Conservation (phyloP, 75 land plant genomes). For the Cupressus sempervirens region DNA sequence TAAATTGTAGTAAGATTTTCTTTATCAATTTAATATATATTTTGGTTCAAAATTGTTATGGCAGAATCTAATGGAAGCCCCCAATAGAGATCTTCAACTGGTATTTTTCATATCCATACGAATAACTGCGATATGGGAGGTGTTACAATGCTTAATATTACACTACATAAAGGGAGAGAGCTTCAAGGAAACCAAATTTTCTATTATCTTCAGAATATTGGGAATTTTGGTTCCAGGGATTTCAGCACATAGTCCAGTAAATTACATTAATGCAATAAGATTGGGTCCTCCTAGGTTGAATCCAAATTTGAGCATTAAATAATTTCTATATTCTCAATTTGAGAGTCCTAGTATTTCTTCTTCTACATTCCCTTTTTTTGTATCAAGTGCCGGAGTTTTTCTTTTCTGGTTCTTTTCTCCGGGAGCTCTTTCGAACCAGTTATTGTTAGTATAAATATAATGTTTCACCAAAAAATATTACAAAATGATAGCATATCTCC, state of each 20-base stretch:
- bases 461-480: too few relatives aligned
- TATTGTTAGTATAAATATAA: too few relatives aligned
- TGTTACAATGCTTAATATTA: conserved; percentile 28
- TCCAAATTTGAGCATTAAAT: background rate
- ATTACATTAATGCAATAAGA: conserved; percentile 46
- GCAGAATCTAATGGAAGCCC: conserved; percentile 51
- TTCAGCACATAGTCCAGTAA: conserved; percentile 43
- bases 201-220: conserved; percentile 15
- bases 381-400: too few relatives aligned
- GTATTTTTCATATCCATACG: conserved; percentile 14
- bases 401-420: too few relatives aligned
- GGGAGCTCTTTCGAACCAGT: too few relatives aligned
- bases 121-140: conserved; percentile 47
- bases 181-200: conserved; percentile 21
- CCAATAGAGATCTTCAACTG: conserved; percentile 43
- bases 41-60: background rate
- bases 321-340: too few relatives aligned
- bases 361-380: too few relatives aligned
- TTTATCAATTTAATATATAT: background rate
- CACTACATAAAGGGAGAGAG: conserved; percentile 17
- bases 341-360: too few relatives aligned
- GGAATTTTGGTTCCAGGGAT: conserved; percentile 40
- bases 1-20: background rate
- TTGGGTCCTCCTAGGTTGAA: conserved; percentile 8
- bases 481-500: too few relatives aligned